Evolutionary conservation across 345 rosid species (phyloP).

Genomic region (Trapa bicornis): DNA sequence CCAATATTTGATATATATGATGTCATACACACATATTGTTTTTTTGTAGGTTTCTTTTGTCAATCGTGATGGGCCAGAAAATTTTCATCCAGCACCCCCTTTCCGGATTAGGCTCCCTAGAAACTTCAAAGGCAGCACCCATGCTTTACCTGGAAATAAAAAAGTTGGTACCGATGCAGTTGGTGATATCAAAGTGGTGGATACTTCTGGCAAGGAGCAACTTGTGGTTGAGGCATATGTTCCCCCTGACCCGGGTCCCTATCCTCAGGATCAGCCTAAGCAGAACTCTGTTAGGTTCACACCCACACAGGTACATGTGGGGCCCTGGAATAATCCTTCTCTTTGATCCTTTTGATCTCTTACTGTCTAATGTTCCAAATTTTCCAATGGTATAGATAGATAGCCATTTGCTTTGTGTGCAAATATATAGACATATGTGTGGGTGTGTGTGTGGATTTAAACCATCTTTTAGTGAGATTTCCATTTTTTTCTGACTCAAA

Average conservation of each 20-base stretch:
- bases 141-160: conserved; percentile 76
- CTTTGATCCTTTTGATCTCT: background rate
- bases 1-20: background rate
- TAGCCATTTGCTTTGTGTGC: background rate
- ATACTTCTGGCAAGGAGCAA: conserved; percentile 37
- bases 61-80: conserved; percentile 54
- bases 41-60: conserved; percentile 50
- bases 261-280: conserved; percentile 98
- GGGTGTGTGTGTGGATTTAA: background rate
- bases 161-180: conserved; percentile 28
- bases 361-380: background rate
- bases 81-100: conserved; percentile 64
- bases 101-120: conserved; percentile 71
- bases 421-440: background rate
- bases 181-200: conserved; percentile 38
- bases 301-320: conserved; percentile 62
- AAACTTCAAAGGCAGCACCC: conserved; percentile 44
- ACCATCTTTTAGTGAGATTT: background rate
- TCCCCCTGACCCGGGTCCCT: conserved; percentile 95
- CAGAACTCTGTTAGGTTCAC: conserved; percentile 90
- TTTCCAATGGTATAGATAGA: background rate
- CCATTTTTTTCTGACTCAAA: background rate
- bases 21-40: background rate
- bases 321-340: background rate
- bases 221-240: conserved; percentile 84